These are phyloP conservation scores for Brassica balearica DNA, from an alignment of 441 rosid genomes.

Conservation along the genomic window DNA sequence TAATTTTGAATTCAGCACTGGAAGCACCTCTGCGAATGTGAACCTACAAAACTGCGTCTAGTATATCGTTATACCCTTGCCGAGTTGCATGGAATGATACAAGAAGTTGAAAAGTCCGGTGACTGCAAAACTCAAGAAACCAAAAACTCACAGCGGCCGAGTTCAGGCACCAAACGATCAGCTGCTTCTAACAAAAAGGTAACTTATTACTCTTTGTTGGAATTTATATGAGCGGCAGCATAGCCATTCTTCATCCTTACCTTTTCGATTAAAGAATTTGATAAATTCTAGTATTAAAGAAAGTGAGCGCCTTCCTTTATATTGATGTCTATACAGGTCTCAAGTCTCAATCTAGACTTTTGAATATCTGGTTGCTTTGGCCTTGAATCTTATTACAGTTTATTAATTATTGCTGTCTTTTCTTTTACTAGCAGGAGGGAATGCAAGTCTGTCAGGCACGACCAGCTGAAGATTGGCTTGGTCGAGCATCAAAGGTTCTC, in stretches of 20 bases:
- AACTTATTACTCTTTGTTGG: not conserved
- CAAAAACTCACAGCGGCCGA: slow-evolving; percentile 49
- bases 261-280: slow-evolving; percentile 6
- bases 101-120: slow-evolving; percentile 48
- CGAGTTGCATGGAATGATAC: slow-evolving; percentile 67
- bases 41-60: slow-evolving; percentile 67
- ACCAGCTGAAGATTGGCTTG: slow-evolving; percentile 83
- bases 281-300: not conserved
- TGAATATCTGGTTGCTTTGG: slow-evolving; percentile 14
- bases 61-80: slow-evolving; percentile 86
- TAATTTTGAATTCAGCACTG: slow-evolving; percentile 74
- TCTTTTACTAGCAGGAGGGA: slow-evolving; percentile 62
- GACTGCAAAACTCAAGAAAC: slow-evolving; percentile 46
- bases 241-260: slow-evolving; percentile 8
- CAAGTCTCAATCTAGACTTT: slow-evolving; percentile 2
- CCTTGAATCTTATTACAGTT: not conserved
- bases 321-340: not conserved
- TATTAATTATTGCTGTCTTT: slow-evolving; percentile 9
- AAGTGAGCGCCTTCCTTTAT: no score
- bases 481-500: slow-evolving; percentile 52
- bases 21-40: slow-evolving; percentile 93
- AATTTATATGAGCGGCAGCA: not conserved
- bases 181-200: slow-evolving; percentile 71
- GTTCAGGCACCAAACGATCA: slow-evolving; percentile 52
- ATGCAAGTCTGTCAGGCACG: slow-evolving; percentile 57